Conservation (phyloP, 2,329 filamentous ascomycete genomes). For the Tolypocladium nubicola region DNA sequence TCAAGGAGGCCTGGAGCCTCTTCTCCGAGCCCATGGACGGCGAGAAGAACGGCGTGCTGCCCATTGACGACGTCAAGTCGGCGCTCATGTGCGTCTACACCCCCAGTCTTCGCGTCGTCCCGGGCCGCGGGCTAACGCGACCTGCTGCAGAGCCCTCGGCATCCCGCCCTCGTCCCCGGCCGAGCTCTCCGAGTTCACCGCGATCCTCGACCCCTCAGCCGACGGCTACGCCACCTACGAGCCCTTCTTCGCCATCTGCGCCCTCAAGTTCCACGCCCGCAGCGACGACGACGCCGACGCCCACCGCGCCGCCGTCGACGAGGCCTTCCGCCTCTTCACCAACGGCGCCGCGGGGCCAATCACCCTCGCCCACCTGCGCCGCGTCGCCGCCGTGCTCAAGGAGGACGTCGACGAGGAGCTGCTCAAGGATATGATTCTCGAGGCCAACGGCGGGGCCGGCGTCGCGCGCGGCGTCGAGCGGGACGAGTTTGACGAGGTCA, state of each 20-base stretch:
- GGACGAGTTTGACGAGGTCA: slow-evolving; percentile 78
- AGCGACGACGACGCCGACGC: slow-evolving; percentile 42
- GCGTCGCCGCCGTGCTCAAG: slow-evolving; percentile 71
- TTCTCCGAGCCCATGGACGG: slow-evolving; percentile 64
- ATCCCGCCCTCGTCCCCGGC: slow-evolving; percentile 51
- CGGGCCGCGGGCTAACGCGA: neutral
- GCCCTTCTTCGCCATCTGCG: slow-evolving; percentile 79
- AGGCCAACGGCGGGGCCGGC: slow-evolving; percentile 77
- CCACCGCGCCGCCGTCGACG: slow-evolving; percentile 59
- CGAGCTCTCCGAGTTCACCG: slow-evolving; percentile 68
- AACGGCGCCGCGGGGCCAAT: slow-evolving; percentile 49
- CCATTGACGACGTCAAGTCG: slow-evolving; percentile 56
- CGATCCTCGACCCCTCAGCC: slow-evolving; percentile 71
- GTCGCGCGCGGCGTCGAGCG: slow-evolving; percentile 60
- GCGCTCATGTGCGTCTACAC: slow-evolving; percentile 53
- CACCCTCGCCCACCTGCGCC: slow-evolving; percentile 64
- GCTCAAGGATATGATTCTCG: slow-evolving; percentile 85
- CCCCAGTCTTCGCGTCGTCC: neutral
- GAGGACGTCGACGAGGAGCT: slow-evolving; percentile 77
- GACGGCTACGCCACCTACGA: slow-evolving; percentile 70
- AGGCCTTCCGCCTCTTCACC: slow-evolving; percentile 75
- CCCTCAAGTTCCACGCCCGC: slow-evolving; percentile 66
- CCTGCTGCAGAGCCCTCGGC: slow-evolving; percentile 60
- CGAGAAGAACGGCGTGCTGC: slow-evolving; percentile 62
- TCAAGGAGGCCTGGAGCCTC: slow-evolving; percentile 78